Conservation (phyloP, 1,284 basidiomycete genomes). For the Ustilago sp. region DNA sequence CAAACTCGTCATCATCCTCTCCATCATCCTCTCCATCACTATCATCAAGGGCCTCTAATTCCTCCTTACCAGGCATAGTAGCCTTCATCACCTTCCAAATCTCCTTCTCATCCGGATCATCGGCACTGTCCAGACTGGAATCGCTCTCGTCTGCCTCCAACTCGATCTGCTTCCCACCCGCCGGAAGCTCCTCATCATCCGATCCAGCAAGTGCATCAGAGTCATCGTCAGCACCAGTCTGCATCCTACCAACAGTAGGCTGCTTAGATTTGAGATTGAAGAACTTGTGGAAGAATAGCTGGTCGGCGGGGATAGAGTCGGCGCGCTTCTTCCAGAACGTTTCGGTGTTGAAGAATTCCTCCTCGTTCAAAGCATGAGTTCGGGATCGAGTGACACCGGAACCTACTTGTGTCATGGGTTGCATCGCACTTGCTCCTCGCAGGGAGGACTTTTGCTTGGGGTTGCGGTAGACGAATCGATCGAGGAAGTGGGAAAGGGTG, state of each 20-base stretch:
- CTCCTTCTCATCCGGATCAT: slow-evolving; percentile 67
- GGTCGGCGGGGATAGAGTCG: slow-evolving; percentile 86
- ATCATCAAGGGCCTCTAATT: slow-evolving; percentile 72
- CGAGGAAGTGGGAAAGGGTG: slow-evolving; percentile 91
- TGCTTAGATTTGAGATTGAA: slow-evolving; percentile 67
- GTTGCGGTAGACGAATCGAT: slow-evolving; percentile 92
- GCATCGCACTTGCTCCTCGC: slow-evolving; percentile 83
- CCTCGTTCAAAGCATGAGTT: slow-evolving; percentile 72
- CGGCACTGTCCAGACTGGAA: slow-evolving; percentile 40
- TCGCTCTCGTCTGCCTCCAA: slow-evolving; percentile 44
- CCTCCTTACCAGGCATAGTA: slow-evolving; percentile 73
- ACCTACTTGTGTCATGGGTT: slow-evolving; percentile 77
- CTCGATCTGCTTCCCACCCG: slow-evolving; percentile 31
- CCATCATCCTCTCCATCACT: slow-evolving; percentile 48
- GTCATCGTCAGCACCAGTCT: slow-evolving; percentile 32
- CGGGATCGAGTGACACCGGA: slow-evolving; percentile 77
- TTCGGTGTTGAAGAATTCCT: slow-evolving; percentile 79
- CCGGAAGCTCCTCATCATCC: slow-evolving; percentile 75
- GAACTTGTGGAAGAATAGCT: slow-evolving; percentile 68
- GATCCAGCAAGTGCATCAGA: slow-evolving; percentile 70
- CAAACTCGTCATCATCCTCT: slow-evolving; percentile 44
- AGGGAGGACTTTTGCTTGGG: slow-evolving; percentile 87
- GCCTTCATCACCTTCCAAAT: slow-evolving; percentile 71
- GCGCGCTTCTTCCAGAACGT: slow-evolving; percentile 81
- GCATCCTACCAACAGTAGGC: slow-evolving; percentile 16